These are phyloP conservation scores for Microbotryum scabiosae DNA, from an alignment of 1,284 basidiomycete genomes.

Conservation along the genomic window DNA sequence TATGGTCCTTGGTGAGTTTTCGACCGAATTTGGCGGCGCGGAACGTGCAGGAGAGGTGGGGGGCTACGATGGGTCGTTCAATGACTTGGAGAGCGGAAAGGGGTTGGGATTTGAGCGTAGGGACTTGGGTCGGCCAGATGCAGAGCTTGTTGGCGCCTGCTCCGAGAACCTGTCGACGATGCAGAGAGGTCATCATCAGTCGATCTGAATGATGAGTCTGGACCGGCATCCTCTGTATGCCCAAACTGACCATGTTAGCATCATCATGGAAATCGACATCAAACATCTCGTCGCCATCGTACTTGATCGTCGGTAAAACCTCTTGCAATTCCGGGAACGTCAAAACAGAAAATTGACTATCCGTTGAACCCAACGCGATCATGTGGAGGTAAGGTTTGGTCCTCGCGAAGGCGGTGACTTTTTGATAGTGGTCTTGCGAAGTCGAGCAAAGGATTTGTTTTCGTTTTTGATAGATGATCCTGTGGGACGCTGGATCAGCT, in stretches of 20 bases:
- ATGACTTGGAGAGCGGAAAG: slow-evolving; percentile 26
- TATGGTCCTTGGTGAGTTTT: slow-evolving; percentile 45
- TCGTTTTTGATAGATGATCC: slow-evolving; percentile 51
- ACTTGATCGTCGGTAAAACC: slow-evolving; percentile 19
- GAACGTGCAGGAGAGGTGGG: slow-evolving; percentile 51
- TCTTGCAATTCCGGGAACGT: slow-evolving; percentile 14
- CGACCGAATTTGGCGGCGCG: slow-evolving; percentile 66
- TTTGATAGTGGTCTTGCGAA: slow-evolving; percentile 73
- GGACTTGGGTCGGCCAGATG: slow-evolving; percentile 16
- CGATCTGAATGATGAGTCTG: too few relatives aligned
- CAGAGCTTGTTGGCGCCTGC: slow-evolving; percentile 21
- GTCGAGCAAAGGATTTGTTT: slow-evolving; percentile 54
- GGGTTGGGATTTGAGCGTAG: neutral
- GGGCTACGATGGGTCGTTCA: slow-evolving; percentile 31
- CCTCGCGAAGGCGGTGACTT: slow-evolving; percentile 61
- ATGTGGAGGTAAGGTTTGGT: slow-evolving; percentile 42
- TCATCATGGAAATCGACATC: slow-evolving; percentile 31
- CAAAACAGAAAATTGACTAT: slow-evolving; percentile 28
- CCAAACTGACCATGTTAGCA: neutral
- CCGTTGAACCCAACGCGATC: slow-evolving; percentile 17
- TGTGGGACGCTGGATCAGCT: neutral
- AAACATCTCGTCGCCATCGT: slow-evolving; percentile 30
- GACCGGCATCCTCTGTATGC: too few relatives aligned
- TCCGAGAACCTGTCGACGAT: slow-evolving; percentile 17
- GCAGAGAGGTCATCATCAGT: neutral